A percentile compares a stretch with the other conserved stretches of the same genome.
phyloP scores from a whole-genome alignment of 306 rosid genomes.

The Crotalaria pallida region DNA sequence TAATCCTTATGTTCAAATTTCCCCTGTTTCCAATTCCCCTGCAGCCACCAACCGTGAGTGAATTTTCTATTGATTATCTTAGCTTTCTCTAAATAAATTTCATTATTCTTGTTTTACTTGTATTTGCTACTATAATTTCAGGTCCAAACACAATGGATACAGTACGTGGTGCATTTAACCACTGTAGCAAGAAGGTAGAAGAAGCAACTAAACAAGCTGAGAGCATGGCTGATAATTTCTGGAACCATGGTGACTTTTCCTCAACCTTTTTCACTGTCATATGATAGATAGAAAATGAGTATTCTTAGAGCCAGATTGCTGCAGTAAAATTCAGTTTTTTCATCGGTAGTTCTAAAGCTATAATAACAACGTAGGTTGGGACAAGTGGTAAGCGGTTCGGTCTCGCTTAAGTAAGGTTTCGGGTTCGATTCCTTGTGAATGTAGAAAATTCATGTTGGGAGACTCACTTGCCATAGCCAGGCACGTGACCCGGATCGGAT shows the following conservation, averaged over 20 bases:
- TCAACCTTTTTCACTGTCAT: background rate
- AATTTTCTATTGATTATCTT: background rate
- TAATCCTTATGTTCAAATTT: conserved; percentile 36
- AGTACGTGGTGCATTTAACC: conserved; percentile 24
- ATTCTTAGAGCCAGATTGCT: background rate
- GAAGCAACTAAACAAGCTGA: conserved; percentile 46
- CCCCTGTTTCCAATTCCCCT: conserved; percentile 11
- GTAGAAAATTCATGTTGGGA: too few relatives aligned
- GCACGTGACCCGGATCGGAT: too few relatives aligned
- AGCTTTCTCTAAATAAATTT: background rate
- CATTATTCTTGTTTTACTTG: background rate
- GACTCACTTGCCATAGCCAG: too few relatives aligned
- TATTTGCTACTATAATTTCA: conserved; percentile 1
- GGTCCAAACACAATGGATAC: conserved; percentile 31
- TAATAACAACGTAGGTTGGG: too few relatives aligned
- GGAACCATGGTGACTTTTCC: conserved; percentile 55
- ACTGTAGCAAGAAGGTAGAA: conserved; percentile 43
- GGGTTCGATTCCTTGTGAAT: too few relatives aligned
- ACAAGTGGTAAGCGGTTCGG: too few relatives aligned
- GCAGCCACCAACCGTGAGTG: conserved; percentile 30
- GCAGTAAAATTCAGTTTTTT: background rate
- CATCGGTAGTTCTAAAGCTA: too few relatives aligned
- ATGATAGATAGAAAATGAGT: background rate
- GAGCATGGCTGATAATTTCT: conserved; percentile 40
- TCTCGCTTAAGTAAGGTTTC: too few relatives aligned